Conservation (phyloP, 2,329 filamentous ascomycete species). For the Pseudopithomyces chartarum region DNA sequence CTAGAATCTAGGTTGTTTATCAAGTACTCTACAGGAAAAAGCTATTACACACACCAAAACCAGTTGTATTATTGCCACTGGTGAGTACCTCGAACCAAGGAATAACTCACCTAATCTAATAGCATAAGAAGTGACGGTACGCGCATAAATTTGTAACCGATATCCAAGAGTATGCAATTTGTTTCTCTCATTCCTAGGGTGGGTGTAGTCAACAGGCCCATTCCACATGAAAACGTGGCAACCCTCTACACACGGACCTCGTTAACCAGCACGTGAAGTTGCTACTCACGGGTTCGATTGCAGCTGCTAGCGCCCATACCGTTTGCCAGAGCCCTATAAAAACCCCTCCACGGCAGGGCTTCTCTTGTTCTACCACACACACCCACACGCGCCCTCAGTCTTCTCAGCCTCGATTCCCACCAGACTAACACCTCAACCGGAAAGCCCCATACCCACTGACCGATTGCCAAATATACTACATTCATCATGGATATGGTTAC, state of each 20-base stretch:
- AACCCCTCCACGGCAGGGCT: no score
- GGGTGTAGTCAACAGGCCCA: background rate
- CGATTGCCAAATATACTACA: background rate
- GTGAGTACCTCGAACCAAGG: no score
- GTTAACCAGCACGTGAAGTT: background rate
- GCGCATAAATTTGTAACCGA: no score
- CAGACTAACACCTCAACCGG: background rate
- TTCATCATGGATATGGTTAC: background rate
- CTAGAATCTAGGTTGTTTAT: no score
- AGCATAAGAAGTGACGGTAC: no score
- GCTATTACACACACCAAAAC: no score
- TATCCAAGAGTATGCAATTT: no score
- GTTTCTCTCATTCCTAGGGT: no score
- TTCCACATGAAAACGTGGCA: background rate
- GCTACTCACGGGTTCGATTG: background rate
- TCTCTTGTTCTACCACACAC: background rate
- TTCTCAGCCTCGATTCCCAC: background rate
- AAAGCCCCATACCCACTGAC: background rate
- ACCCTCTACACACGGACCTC: background rate
- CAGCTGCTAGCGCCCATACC: no score
- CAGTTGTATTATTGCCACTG: no score
- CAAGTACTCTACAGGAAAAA: no score
- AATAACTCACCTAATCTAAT: no score
- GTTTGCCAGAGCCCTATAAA: background rate
- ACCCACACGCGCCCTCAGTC: background rate